Base-by-base conservation (phyloP, 768 basidiomycete species). In the Pleurotus djamor region DNA sequence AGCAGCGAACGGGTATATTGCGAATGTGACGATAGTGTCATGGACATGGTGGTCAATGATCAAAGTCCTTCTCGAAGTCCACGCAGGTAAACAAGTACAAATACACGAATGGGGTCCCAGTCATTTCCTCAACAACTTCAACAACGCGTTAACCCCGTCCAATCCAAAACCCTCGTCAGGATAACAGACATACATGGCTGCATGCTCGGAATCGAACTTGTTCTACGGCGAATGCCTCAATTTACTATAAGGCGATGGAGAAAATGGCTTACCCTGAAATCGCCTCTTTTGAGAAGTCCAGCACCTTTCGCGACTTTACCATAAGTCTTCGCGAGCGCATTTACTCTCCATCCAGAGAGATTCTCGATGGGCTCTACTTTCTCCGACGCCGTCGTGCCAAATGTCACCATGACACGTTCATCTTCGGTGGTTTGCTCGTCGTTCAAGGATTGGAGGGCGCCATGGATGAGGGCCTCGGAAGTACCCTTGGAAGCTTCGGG, bases 401-500 rank as follows among this genome's bases (percentile, higher is more conserved):
- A 84, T 0, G 79, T 79, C 2, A 83, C 74, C 0, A 66, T 72
- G 8, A 76, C 69, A 7, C 72, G 69, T 10, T 72, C 49, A 2
- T 10, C 52, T 9, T 38, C 21, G 8, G 62, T 59, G 35, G 45
- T 48, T 21, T 67, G 60, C 61, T 73, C 58, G 51, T 80, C 74
- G 37, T 79, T 67, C 7, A 81, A 64, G 59, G 78, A 75, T 45
- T 68, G 72, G 49, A 86, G 73, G 0, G 78, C 78, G 4, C 73
- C 73, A 63, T 76, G 75, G 52, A 86, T 83, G 59, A 84, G 74
- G 12, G 68, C 68, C 59, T 86, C 83, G 2, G 83, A 83, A 0
- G 81, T 83, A 17, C 83, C 84, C 58, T 78, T 78, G 0, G 82
- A 81, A 0, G 84, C 79, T 32, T 72, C 65, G 5, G 83, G 83